Evolutionary conservation across 1,139 yeast species (phyloP).

Genomic region (Taphrina sp.): DNA sequence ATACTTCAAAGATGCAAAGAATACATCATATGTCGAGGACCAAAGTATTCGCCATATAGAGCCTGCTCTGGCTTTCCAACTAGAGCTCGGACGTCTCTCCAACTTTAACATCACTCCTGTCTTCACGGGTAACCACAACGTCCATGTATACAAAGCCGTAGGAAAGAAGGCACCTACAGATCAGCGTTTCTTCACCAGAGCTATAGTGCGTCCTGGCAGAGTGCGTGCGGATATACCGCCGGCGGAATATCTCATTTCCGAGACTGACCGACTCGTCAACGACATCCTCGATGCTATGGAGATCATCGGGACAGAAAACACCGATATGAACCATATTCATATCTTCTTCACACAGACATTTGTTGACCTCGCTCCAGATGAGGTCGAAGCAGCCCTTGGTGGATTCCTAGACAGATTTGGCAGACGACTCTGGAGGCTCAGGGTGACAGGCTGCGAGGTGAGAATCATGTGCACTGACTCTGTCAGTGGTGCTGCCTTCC

Average conservation of each 20-base stretch:
- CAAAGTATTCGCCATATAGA: slow-evolving; percentile 94
- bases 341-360: slow-evolving; percentile 94
- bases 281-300: slow-evolving; percentile 94
- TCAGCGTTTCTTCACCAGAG: slow-evolving; percentile 93
- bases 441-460: slow-evolving; percentile 96
- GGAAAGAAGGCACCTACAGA: slow-evolving; percentile 93
- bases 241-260: slow-evolving; percentile 90
- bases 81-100: slow-evolving; percentile 89
- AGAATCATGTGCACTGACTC: slow-evolving; percentile 94
- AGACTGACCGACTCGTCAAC: slow-evolving; percentile 91
- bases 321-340: slow-evolving; percentile 94
- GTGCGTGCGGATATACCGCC: slow-evolving; percentile 89
- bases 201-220: slow-evolving; percentile 93
- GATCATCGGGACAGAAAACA: slow-evolving; percentile 88
- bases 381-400: slow-evolving; percentile 96
- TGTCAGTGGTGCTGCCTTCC: slow-evolving; percentile 81
- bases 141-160: slow-evolving; percentile 93
- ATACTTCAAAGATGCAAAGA: slow-evolving; percentile 51
- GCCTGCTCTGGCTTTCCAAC: slow-evolving; percentile 96
- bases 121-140: slow-evolving; percentile 93
- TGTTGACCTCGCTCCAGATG: slow-evolving; percentile 79
- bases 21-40: slow-evolving; percentile 49
- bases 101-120: slow-evolving; percentile 93
- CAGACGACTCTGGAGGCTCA: slow-evolving; percentile 90
- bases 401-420: slow-evolving; percentile 97